A percentile compares a stretch with the other conserved stretches of the same genome.
phyloP scores from a whole-genome alignment of 257 asterid species.

The Solanum gandarillasii region DNA sequence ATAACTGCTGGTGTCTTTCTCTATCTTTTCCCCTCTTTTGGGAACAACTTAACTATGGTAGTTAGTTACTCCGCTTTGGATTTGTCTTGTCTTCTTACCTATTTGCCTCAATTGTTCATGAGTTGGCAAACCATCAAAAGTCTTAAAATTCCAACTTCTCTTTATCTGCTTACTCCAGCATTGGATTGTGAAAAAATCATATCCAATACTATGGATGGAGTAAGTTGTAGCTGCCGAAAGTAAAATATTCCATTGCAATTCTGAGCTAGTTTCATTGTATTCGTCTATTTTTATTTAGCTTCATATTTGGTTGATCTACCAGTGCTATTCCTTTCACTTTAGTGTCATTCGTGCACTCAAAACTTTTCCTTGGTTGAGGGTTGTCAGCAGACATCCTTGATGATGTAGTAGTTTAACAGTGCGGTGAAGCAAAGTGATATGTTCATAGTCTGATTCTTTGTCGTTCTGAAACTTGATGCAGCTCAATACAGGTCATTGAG shows the following conservation, averaged over 20 bases:
- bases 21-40: not conserved
- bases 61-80: not conserved
- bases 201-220: not conserved
- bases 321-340: not conserved
- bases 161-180: not conserved
- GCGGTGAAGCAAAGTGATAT: not conserved
- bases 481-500: constrained; percentile 50
- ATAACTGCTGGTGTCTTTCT: not conserved
- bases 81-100: not conserved
- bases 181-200: not conserved
- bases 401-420: not conserved
- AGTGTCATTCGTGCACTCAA: not conserved
- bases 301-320: not conserved
- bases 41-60: not conserved
- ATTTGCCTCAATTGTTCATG: not conserved
- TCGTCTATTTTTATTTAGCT: not conserved
- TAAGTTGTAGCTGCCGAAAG: not conserved
- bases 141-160: not conserved
- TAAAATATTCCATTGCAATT: not conserved
- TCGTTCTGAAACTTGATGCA: constrained; percentile 13
- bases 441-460: not conserved
- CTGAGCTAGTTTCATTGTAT: not conserved
- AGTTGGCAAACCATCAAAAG: not conserved
- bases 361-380: not conserved
- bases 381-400: not conserved